phyloP scores from a whole-genome alignment of 1,139 yeast species.

The Scheffersomyces titani region DNA sequence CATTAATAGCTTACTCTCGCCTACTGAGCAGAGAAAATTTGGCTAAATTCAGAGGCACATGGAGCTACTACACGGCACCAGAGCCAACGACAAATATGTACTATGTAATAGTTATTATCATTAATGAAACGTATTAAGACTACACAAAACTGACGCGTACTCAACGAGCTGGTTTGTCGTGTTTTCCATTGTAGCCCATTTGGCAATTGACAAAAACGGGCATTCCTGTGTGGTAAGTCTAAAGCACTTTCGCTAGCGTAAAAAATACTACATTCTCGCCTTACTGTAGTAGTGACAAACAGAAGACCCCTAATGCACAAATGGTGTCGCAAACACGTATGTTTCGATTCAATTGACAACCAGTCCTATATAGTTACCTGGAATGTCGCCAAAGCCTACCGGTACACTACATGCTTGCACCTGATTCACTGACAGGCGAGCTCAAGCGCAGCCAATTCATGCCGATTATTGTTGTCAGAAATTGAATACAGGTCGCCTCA shows the following conservation, averaged over 20 bases:
- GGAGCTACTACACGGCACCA: conserved; percentile 2
- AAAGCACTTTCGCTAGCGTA: neutral
- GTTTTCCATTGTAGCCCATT: neutral
- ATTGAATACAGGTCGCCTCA: neutral
- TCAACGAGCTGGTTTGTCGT: conserved; percentile 1
- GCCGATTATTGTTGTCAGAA: neutral
- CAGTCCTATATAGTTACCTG: neutral
- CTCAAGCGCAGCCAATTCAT: neutral
- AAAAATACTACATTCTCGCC: neutral
- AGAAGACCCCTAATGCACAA: neutral
- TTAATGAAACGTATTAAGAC: conserved; percentile 10
- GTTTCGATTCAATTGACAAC: neutral
- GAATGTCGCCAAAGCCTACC: neutral
- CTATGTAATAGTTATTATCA: conserved; percentile 8
- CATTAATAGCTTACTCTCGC: conserved; percentile 37
- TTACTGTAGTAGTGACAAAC: neutral
- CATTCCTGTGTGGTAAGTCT: conserved; percentile 14
- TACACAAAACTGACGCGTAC: conserved; percentile 17
- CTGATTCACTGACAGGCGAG: neutral
- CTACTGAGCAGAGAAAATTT: conserved; percentile 7
- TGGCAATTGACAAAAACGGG: conserved; percentile 1
- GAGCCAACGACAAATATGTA: conserved; percentile 4
- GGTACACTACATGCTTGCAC: neutral
- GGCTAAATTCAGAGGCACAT: conserved; percentile 4
- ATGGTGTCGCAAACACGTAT: neutral